Evolutionary conservation across 176 grass and related monocot genomes (phyloP).

Genomic region (Alopecurus myosuroides): DNA sequence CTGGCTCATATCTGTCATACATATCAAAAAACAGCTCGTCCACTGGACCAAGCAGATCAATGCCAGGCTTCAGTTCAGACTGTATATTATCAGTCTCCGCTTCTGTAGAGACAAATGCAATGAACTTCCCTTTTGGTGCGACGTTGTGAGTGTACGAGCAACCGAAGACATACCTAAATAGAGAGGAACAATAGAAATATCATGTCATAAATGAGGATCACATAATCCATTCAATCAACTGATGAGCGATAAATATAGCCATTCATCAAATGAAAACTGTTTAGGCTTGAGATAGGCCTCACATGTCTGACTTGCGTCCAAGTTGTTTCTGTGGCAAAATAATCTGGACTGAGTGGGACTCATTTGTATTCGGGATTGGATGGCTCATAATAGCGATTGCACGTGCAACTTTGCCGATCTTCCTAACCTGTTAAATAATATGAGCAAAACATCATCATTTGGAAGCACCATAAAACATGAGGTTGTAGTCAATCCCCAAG

Average conservation of each 20-base stretch:
- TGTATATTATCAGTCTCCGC: slow-evolving; percentile 70
- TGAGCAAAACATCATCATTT: neutral
- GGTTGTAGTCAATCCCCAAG: neutral
- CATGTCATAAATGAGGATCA: slow-evolving; percentile 17
- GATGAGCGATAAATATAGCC: neutral
- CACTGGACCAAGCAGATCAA: slow-evolving; percentile 76
- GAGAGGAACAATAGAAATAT: slow-evolving; percentile 19
- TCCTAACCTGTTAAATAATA: slow-evolving; percentile 64
- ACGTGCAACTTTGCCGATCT: slow-evolving; percentile 75
- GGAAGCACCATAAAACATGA: neutral
- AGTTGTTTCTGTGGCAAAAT: slow-evolving; percentile 96
- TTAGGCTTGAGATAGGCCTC: slow-evolving; percentile 23
- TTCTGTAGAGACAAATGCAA: slow-evolving; percentile 88
- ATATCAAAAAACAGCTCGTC: slow-evolving; percentile 92
- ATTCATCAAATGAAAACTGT: neutral
- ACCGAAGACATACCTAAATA: slow-evolving; percentile 90
- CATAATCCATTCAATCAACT: slow-evolving; percentile 4
- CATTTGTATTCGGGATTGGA: slow-evolving; percentile 69
- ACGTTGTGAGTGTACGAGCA: slow-evolving; percentile 94
- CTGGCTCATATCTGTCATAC: slow-evolving; percentile 84
- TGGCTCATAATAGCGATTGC: slow-evolving; percentile 97
- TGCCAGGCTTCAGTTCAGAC: slow-evolving; percentile 67
- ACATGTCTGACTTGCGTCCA: slow-evolving; percentile 92
- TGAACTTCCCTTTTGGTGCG: slow-evolving; percentile 87
- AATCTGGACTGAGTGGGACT: slow-evolving; percentile 88